These are phyloP conservation scores for Plenodomus lindquistii DNA, from an alignment of 2,329 filamentous ascomycete species.

Conservation along the genomic window DNA sequence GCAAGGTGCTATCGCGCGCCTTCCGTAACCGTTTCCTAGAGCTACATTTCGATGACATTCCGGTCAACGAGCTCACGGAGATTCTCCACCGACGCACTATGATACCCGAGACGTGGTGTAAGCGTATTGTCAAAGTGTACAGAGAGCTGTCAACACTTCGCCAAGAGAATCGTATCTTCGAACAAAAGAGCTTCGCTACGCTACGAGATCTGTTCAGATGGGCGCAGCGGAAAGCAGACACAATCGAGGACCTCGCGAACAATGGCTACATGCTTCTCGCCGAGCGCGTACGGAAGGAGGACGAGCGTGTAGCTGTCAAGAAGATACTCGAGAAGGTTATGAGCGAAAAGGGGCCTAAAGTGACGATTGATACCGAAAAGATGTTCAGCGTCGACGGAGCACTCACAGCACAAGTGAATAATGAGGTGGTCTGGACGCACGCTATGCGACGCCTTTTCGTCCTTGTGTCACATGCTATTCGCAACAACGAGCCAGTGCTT, in stretches of 20 bases:
- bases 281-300: constrained; percentile 88
- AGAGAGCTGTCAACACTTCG: constrained; percentile 86
- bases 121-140: constrained; percentile 89
- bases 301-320: constrained; percentile 84
- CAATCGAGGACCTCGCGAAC: constrained; percentile 81
- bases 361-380: constrained; percentile 72
- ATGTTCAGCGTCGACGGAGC: constrained; percentile 65
- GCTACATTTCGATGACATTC: constrained; percentile 97
- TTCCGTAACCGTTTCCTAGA: constrained; percentile 98
- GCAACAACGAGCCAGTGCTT: constrained; percentile 90
- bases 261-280: constrained; percentile 97
- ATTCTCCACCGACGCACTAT: constrained; percentile 88
- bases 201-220: constrained; percentile 94
- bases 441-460: constrained; percentile 93
- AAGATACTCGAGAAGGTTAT: constrained; percentile 87
- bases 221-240: constrained; percentile 84
- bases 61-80: constrained; percentile 87
- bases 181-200: constrained; percentile 97
- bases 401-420: constrained; percentile 38
- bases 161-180: constrained; percentile 89
- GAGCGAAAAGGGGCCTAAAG: constrained; percentile 60
- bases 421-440: constrained; percentile 82
- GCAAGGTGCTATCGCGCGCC: constrained; percentile 89
- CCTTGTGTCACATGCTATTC: constrained; percentile 81
- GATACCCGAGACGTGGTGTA: constrained; percentile 89